A percentile compares a stretch with the other conserved stretches of the same genome.
Conservation (phyloP, 2,329 filamentous ascomycete species). For the Beauveria asiatica region DNA sequence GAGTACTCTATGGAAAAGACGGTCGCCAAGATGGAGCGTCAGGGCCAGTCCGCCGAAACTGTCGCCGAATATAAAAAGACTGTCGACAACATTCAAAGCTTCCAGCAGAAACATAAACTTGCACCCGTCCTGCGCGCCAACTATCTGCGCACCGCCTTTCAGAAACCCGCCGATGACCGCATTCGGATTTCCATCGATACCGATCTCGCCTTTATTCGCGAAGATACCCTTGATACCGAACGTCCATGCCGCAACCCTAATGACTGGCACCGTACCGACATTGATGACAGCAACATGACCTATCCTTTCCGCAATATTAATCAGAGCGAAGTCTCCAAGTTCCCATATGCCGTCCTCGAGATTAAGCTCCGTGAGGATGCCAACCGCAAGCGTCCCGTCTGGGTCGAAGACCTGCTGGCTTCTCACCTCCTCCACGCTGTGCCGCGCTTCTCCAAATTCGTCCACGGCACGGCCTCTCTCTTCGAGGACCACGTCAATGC, state of each 20-base stretch:
- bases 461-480: slow-evolving; percentile 82
- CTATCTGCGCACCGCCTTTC: slow-evolving; percentile 90
- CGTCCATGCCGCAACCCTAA: slow-evolving; percentile 83
- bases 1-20: slow-evolving; percentile 90
- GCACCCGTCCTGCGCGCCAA: slow-evolving; percentile 84
- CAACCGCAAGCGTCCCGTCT: slow-evolving; percentile 63
- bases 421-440: slow-evolving; percentile 88
- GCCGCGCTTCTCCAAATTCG: slow-evolving; percentile 92
- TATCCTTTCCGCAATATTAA: slow-evolving; percentile 84
- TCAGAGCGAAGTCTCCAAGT: slow-evolving; percentile 82
- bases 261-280: slow-evolving; percentile 86
- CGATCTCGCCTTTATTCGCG: slow-evolving; percentile 76
- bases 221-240: slow-evolving; percentile 66
- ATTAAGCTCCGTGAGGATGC: slow-evolving; percentile 73
- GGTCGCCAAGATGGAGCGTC: slow-evolving; percentile 75
- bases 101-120: slow-evolving; percentile 68
- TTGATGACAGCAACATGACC: slow-evolving; percentile 72
- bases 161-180: slow-evolving; percentile 85
- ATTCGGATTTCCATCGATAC: slow-evolving; percentile 92
- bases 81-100: slow-evolving; percentile 68
- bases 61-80: slow-evolving; percentile 62
- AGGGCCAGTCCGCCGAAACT: slow-evolving; percentile 57
- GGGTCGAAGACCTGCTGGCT: slow-evolving; percentile 85
- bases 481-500: slow-evolving; percentile 96
- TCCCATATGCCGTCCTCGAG: slow-evolving; percentile 85